Percentiles rank a stretch among this genome's conserved stretches.
Conservation (phyloP, 2,329 filamentous ascomycete species). For the Botrytis fragariae region DNA sequence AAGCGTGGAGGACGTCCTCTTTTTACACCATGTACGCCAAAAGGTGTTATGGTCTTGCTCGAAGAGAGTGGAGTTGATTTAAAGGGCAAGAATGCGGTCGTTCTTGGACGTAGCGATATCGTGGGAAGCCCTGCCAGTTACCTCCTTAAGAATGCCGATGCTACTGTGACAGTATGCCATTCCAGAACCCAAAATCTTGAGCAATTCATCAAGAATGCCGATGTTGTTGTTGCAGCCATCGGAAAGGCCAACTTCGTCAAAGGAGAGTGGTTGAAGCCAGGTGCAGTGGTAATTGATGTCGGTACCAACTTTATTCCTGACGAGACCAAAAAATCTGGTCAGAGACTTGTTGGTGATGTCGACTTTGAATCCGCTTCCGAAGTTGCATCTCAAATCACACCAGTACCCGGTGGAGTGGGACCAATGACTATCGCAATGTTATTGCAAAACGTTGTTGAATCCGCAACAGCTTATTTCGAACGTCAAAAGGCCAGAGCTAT, state of each 20-base stretch:
- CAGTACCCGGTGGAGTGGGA: conserved; percentile 92
- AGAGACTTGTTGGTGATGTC: conserved; percentile 91
- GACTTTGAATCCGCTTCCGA: conserved; percentile 82
- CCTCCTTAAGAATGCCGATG: conserved; percentile 89
- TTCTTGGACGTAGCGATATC: conserved; percentile 93
- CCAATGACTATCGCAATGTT: conserved; percentile 99
- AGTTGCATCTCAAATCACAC: conserved; percentile 90
- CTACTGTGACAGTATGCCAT: conserved; percentile 95
- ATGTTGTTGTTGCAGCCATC: conserved; percentile 90
- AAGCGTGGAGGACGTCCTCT: conserved; percentile 88
- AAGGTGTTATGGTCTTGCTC: conserved; percentile 93
- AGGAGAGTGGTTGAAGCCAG: conserved; percentile 92
- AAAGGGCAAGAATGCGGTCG: conserved; percentile 88
- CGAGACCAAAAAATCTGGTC: conserved; percentile 83
- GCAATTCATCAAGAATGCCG: conserved; percentile 74
- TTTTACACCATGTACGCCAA: conserved; percentile 93
- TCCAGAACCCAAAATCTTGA: conserved; percentile 76
- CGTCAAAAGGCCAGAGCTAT: conserved; percentile 77
- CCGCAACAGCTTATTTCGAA: conserved; percentile 78
- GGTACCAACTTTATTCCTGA: conserved; percentile 96
- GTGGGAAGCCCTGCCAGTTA: conserved; percentile 97
- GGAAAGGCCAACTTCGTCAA: conserved; percentile 84
- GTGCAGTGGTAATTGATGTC: conserved; percentile 94
- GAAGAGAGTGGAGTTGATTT: conserved; percentile 79
- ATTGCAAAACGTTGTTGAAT: conserved; percentile 89